phyloP scores from a whole-genome alignment of 2,329 filamentous ascomycete species.

The Cyclaneusma minus region DNA sequence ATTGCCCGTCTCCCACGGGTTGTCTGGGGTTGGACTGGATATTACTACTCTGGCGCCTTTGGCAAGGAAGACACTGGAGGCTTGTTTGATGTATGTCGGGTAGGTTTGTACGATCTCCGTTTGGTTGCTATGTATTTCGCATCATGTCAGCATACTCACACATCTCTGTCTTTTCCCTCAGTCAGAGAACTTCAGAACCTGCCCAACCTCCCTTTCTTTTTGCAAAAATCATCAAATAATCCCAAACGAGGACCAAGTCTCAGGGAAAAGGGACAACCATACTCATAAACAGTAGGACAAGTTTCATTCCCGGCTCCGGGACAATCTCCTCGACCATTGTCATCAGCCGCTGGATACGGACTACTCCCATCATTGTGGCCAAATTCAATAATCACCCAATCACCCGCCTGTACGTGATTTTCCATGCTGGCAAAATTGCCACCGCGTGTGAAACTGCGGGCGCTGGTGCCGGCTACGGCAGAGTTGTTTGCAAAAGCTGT shows the following conservation, averaged over 20 bases:
- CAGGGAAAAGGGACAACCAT: constrained; percentile 1
- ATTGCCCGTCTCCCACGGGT: constrained; percentile 40
- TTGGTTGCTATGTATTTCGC: constrained; percentile 8
- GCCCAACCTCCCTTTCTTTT: too few species aligned
- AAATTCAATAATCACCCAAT: constrained; percentile 57
- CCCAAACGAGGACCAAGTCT: too few species aligned
- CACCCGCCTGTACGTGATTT: constrained; percentile 33
- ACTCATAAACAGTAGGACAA: constrained; percentile 9
- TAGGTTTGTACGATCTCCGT: constrained; percentile 16
- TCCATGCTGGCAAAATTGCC: constrained; percentile 45
- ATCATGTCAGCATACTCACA: too few species aligned
- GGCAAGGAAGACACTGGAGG: constrained; percentile 17
- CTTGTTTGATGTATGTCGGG: constrained; percentile 12
- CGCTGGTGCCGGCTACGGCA: constrained; percentile 48
- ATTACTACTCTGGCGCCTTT: constrained; percentile 48
- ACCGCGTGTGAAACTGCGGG: constrained; percentile 50
- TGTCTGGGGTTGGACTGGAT: constrained; percentile 44
- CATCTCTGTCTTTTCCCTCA: too few species aligned
- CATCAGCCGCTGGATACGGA: constrained; percentile 26
- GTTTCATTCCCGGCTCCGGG: constrained; percentile 15
- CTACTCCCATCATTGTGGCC: constrained; percentile 56
- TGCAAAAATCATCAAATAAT: too few species aligned
- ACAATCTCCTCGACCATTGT: constrained; percentile 49
- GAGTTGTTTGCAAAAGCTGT: constrained; percentile 30
- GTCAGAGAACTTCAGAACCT: too few species aligned